Evolutionary conservation across 148 eudicot genomes (phyloP).

Genomic region (Vaccinium corymbosum): DNA sequence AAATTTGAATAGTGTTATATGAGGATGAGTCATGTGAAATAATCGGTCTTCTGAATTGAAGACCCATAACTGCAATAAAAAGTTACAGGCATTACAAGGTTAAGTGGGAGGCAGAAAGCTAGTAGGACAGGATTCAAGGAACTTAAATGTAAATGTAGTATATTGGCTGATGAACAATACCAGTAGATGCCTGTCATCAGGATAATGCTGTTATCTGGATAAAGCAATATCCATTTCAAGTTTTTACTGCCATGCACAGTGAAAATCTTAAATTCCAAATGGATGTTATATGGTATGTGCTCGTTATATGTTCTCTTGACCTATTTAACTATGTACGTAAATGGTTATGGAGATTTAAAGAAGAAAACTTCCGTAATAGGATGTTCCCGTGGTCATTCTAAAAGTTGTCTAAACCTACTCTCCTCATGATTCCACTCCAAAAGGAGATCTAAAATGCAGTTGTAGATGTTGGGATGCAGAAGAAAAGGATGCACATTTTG

Average conservation of each 20-base stretch:
- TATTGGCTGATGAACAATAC: not conserved
- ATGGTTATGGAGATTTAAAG: not conserved
- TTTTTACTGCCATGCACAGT: not conserved
- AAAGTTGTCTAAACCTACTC: not conserved
- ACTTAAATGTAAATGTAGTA: not conserved
- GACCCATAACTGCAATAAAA: not conserved
- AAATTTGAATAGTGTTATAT: not conserved
- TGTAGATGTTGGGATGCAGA: not conserved
- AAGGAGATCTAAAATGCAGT: not conserved
- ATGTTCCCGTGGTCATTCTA: not conserved
- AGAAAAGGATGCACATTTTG: not conserved
- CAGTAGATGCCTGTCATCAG: not conserved
- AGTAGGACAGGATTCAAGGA: not conserved
- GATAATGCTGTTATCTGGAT: not conserved
- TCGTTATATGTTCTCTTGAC: not conserved
- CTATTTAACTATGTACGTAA: not conserved
- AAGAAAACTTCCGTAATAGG: not conserved
- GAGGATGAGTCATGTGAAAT: not conserved
- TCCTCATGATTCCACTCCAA: not conserved
- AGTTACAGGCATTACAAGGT: not conserved
- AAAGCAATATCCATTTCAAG: not conserved
- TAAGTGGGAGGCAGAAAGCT: not conserved
- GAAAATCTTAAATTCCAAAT: not conserved
- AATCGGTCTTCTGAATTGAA: not conserved
- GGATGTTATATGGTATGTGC: not conserved